phyloP scores from a whole-genome alignment of 2,329 filamentous ascomycete genomes.

The Pseudopyrenochaeta lycopersici region DNA sequence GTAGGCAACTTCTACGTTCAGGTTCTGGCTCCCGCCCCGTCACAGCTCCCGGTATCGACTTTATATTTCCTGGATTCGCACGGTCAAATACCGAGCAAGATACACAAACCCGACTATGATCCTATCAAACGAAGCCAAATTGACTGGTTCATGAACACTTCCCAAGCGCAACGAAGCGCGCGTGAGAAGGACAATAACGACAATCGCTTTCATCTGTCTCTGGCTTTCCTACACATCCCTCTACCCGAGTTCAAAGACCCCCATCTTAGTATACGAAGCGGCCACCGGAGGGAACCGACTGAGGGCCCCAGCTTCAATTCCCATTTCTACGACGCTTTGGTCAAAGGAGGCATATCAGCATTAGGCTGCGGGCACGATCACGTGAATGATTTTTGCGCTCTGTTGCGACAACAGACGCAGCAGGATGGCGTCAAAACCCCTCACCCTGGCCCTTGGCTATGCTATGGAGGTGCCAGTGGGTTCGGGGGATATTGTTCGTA shows the following conservation, averaged over 20 bases:
- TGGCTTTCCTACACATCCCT: slow-evolving; percentile 95
- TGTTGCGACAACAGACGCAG: slow-evolving; percentile 34
- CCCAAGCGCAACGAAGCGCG: slow-evolving; percentile 67
- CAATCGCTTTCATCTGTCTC: slow-evolving; percentile 86
- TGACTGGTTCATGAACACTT: slow-evolving; percentile 85
- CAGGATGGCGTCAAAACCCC: slow-evolving; percentile 14
- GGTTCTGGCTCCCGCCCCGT: slow-evolving; percentile 72
- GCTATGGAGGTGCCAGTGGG: slow-evolving; percentile 88
- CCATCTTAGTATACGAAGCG: slow-evolving; percentile 64
- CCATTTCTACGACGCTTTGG: slow-evolving; percentile 85
- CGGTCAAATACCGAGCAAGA: slow-evolving; percentile 84
- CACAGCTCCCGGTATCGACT: slow-evolving; percentile 57
- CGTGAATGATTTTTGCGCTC: slow-evolving; percentile 90
- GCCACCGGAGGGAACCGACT: slow-evolving; percentile 80
- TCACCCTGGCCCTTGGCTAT: slow-evolving; percentile 56
- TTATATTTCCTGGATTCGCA: slow-evolving; percentile 92
- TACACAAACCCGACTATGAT: slow-evolving; percentile 84
- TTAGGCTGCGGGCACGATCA: slow-evolving; percentile 94
- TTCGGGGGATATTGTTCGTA: slow-evolving; percentile 95
- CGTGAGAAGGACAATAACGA: slow-evolving; percentile 79
- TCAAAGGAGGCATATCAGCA: slow-evolving; percentile 81
- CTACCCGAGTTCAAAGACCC: slow-evolving; percentile 80
- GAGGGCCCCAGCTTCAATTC: slow-evolving; percentile 88
- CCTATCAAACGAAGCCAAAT: slow-evolving; percentile 94
- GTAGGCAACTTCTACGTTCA: slow-evolving; percentile 95